These are phyloP conservation scores for Arachis monticola DNA, from an alignment of 331 rosid genomes.

Conservation along the genomic window DNA sequence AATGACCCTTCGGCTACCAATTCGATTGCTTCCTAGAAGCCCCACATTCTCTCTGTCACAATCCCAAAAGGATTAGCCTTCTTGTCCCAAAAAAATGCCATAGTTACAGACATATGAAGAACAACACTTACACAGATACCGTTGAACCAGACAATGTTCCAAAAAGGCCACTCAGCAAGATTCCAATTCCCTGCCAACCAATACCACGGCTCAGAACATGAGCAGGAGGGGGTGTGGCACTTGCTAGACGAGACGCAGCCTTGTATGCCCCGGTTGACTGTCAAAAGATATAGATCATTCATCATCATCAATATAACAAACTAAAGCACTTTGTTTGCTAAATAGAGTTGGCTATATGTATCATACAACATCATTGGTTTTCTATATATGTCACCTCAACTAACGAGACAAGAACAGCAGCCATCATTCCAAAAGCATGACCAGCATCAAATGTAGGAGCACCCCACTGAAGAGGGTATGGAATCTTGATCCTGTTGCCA, in stretches of 20 bases:
- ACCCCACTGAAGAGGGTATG: conserved; percentile 98
- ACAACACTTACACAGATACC: conserved; percentile 66
- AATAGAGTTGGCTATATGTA: neutral
- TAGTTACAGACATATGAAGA: conserved; percentile 1
- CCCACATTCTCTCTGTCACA: conserved; percentile 86
- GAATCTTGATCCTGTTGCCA: conserved; percentile 77
- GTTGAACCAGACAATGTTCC: conserved; percentile 83
- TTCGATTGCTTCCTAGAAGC: conserved; percentile 89
- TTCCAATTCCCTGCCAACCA: conserved; percentile 98
- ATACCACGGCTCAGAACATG: conserved; percentile 92
- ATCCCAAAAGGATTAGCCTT: conserved; percentile 15
- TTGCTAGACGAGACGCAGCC: conserved; percentile 91
- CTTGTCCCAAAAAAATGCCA: conserved; percentile 6
- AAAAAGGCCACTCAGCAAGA: conserved; percentile 79
- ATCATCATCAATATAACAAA: neutral
- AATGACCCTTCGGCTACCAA: conserved; percentile 92
- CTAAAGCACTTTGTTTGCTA: neutral
- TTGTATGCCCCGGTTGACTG: conserved; percentile 93
- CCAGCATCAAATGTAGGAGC: conserved; percentile 95
- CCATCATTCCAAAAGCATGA: conserved; percentile 96
- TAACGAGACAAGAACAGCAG: conserved; percentile 86
- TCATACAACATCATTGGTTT: neutral
- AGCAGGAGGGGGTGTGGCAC: conserved; percentile 94
- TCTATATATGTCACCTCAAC: conserved; percentile 87
- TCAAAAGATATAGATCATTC: conserved; percentile 6